Percentiles rank a stretch among this genome's conserved stretches.
Evolutionary conservation across 2,329 filamentous ascomycete genomes (phyloP).

Genomic region (Fusarium anthophilum): DNA sequence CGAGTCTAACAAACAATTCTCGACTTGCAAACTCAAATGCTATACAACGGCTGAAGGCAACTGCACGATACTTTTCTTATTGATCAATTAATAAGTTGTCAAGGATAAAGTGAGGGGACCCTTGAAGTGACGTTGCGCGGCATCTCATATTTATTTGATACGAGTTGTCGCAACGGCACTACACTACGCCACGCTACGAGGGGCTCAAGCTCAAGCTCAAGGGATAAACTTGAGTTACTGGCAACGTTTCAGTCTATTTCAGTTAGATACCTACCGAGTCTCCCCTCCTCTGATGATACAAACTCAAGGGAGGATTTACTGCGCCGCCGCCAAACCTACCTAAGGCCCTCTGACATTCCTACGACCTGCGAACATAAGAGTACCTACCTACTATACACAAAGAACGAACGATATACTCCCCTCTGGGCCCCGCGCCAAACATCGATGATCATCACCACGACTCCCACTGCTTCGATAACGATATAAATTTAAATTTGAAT

Average conservation of each 20-base stretch:
- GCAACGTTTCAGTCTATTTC: constrained; percentile 10
- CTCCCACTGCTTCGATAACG: not conserved
- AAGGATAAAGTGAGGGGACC: not conserved
- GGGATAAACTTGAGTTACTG: not conserved
- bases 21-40: not conserved
- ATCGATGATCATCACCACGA: constrained; percentile 1
- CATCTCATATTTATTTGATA: not conserved
- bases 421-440: constrained; percentile 11
- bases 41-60: not conserved
- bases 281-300: not conserved
- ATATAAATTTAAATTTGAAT: not conserved
- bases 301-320: constrained; percentile 14
- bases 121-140: constrained; percentile 16
- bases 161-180: constrained; percentile 14
- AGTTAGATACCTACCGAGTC: not conserved
- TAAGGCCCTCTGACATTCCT: not conserved
- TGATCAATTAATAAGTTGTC: not conserved
- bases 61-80: not conserved
- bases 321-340: not conserved
- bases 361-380: not conserved
- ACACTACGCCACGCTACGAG: not conserved
- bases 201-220: not conserved
- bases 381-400: not conserved
- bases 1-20: not conserved
- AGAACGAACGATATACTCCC: not conserved